Evolutionary conservation across 805 yeast species (phyloP), one percentile per base, ranked within the genome.

Genomic region (Candida mattraensis): DNA sequence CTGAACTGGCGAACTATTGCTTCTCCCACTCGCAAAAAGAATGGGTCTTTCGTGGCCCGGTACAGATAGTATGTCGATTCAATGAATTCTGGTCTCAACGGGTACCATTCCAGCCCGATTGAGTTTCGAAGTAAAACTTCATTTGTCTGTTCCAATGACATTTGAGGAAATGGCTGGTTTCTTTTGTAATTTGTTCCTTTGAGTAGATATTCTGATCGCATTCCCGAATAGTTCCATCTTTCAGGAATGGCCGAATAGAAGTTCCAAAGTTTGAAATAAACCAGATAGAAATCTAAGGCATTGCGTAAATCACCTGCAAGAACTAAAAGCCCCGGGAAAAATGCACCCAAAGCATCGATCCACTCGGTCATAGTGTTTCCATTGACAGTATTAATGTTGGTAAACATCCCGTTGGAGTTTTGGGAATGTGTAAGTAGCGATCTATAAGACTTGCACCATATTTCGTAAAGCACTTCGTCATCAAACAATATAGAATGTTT

Each of bases 331-430:
- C 96, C 96, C 0, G 96, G 83, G 74, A 87, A 88, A 58, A 89
- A 89, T 0, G 95, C 97, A 30, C 87, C 72, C 34, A 89, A 64
- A 39, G 93, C 72, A 56, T 89, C 98, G 5, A 91, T 76, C 96
- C 96, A 89, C 18, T 67, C 60, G 5, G 79, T 67, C 3, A 66
- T 61, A 0, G 63, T 52, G 2, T 53, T 49, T 0, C 93, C 95
- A 14, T 65, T 65, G 7, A 61, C 50, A 3, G 72, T 64, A 35
- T 80, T 73, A 2, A 86, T 67, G 49, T 86, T 86, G 2, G 63
- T 56, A 43, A 71, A 77, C 2, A 51, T 36, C 1, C 60, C 60
- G 18, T 35, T 18, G 3, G 30, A 13, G 34, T 51, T 60, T 29
- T 67, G 69, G 6, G 79, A 68, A 53, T 79, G 76, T 0, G 68